phyloP scores from a whole-genome alignment of 352 stramenopile genomes.

The Phytophthora capsici region DNA sequence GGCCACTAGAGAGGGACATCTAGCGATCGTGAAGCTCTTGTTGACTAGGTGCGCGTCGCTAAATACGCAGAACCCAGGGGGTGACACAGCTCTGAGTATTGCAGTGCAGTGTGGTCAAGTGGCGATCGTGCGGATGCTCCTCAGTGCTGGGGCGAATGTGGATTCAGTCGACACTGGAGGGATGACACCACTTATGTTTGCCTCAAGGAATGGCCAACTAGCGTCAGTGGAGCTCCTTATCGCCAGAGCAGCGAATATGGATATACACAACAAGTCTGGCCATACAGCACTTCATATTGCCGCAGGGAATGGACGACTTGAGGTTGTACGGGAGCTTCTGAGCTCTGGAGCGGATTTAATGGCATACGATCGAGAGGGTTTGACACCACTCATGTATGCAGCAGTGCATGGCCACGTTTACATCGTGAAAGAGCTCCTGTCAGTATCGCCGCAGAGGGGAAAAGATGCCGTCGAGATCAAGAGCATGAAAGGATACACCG shows the following conservation, averaged over 20 bases:
- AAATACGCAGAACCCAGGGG: slow-evolving; percentile 19
- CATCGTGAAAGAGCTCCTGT: slow-evolving; percentile 32
- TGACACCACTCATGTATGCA: slow-evolving; percentile 37
- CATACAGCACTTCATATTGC: slow-evolving; percentile 31
- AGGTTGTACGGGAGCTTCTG: slow-evolving; percentile 29
- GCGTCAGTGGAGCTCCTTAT: slow-evolving; percentile 26
- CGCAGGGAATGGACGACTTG: slow-evolving; percentile 23
- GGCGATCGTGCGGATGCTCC: slow-evolving; percentile 15
- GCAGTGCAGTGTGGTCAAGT: slow-evolving; percentile 25
- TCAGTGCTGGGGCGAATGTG: slow-evolving; percentile 21
- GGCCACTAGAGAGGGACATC: slow-evolving; percentile 22
- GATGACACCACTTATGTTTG: slow-evolving; percentile 39
- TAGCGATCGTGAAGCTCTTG: slow-evolving; percentile 17
- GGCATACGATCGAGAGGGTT: slow-evolving; percentile 17
- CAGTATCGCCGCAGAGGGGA: slow-evolving; percentile 9
- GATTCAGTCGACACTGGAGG: slow-evolving; percentile 18
- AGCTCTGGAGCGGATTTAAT: slow-evolving; percentile 20
- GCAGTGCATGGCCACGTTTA: slow-evolving; percentile 22
- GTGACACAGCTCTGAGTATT: slow-evolving; percentile 29
- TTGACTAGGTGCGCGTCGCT: slow-evolving; percentile 12
- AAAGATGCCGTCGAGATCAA: slow-evolving; percentile 26
- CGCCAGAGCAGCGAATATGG: slow-evolving; percentile 15
- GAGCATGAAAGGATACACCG: slow-evolving; percentile 24
- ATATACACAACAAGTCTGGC: slow-evolving; percentile 12
- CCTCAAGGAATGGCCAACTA: slow-evolving; percentile 29